Percentiles rank a stretch among this genome's conserved stretches.
These are phyloP conservation scores for Termitomyces sp. DNA, from an alignment of 768 basidiomycete genomes.

Conservation along the genomic window DNA sequence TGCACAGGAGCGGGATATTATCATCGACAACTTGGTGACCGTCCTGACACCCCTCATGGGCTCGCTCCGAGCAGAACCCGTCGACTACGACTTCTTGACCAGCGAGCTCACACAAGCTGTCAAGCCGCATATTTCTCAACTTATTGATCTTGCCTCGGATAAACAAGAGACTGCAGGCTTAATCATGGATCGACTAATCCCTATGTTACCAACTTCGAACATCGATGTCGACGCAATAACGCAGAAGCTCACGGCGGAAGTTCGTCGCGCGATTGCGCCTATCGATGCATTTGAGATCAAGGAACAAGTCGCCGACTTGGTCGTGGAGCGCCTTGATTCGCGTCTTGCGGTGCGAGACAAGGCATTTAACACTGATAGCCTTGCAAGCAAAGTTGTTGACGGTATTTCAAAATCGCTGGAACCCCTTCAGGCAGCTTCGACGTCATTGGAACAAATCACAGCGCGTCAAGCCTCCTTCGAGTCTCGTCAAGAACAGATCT, in stretches of 20 bases:
- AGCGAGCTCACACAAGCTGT: constrained; percentile 77
- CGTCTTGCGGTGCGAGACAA: constrained; percentile 77
- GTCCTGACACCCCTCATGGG: constrained; percentile 60
- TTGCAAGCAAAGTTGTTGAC: constrained; percentile 55
- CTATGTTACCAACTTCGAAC: constrained; percentile 49
- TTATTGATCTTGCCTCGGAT: constrained; percentile 86
- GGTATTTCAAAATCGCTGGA: constrained; percentile 42
- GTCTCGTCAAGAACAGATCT: constrained; percentile 33
- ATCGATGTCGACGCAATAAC: constrained; percentile 57
- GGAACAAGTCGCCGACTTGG: constrained; percentile 85
- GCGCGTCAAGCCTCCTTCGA: constrained; percentile 39
- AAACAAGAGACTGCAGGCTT: constrained; percentile 84
- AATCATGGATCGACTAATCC: constrained; percentile 70
- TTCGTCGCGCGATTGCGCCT: constrained; percentile 67
- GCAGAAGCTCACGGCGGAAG: constrained; percentile 60
- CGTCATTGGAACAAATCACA: constrained; percentile 36
- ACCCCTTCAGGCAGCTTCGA: constrained; percentile 34
- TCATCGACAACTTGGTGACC: constrained; percentile 58
- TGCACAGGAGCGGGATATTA: constrained; percentile 51
- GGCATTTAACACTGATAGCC: constrained; percentile 55
- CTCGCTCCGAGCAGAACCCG: constrained; percentile 56
- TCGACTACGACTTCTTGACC: constrained; percentile 80
- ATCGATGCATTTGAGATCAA: constrained; percentile 85
- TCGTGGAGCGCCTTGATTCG: constrained; percentile 81
- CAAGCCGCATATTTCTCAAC: constrained; percentile 84